Evolutionary conservation across 192 early-diverging fungal species (phyloP).

Genomic region (Linnemannia elongata): DNA sequence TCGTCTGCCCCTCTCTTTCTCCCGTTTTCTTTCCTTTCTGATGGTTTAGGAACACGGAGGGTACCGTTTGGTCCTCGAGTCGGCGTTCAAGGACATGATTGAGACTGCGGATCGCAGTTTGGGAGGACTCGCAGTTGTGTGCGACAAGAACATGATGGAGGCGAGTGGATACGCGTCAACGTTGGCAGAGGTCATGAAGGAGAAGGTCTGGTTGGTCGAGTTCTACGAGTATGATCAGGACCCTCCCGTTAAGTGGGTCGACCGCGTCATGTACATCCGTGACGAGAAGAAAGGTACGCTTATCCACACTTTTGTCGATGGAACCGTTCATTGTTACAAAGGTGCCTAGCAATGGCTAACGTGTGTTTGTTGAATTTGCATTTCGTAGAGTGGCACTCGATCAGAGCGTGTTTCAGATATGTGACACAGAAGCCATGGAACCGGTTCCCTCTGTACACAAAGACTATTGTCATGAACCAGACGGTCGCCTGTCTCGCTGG

Average conservation of each 20-base stretch:
- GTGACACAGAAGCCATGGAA: slow-evolving; percentile 93
- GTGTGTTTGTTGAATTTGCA: background rate
- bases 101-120: slow-evolving; percentile 67
- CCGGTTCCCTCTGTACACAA: slow-evolving; percentile 81
- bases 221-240: slow-evolving; percentile 80
- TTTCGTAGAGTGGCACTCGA: slow-evolving; percentile 78
- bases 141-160: slow-evolving; percentile 93
- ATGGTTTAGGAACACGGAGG: slow-evolving; percentile 72
- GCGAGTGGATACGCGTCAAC: slow-evolving; percentile 86
- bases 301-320: background rate
- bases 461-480: slow-evolving; percentile 85
- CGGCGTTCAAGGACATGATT: slow-evolving; percentile 82
- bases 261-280: slow-evolving; percentile 79
- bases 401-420: slow-evolving; percentile 91
- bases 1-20: background rate
- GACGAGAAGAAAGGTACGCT: slow-evolving; percentile 68
- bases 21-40: background rate
- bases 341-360: background rate
- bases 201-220: slow-evolving; percentile 85
- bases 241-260: slow-evolving; percentile 81
- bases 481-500: slow-evolving; percentile 89
- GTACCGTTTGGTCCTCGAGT: slow-evolving; percentile 84
- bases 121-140: slow-evolving; percentile 88
- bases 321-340: background rate
- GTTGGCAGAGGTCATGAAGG: slow-evolving; percentile 81